Percentiles rank a stretch among this genome's conserved stretches.
Evolutionary conservation across 345 rosid genomes (phyloP).

Genomic region (Excoecaria cochinchinensis): DNA sequence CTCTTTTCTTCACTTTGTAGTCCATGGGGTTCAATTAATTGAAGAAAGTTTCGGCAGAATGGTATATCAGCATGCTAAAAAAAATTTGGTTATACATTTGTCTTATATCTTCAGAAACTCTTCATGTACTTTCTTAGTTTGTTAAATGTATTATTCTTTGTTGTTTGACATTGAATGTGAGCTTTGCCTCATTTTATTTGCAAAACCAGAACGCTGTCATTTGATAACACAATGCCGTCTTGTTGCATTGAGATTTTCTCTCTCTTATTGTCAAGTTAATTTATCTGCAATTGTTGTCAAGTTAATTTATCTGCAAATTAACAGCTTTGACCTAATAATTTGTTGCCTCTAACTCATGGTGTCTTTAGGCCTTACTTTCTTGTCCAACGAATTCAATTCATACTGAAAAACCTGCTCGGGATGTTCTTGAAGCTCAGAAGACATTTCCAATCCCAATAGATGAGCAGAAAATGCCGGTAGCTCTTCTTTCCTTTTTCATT

Average conservation of each 20-base stretch:
- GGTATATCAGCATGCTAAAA: background rate
- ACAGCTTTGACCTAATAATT: background rate
- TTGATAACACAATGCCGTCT: background rate
- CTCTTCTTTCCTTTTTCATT: constrained; percentile 10
- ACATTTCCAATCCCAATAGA: constrained; percentile 56
- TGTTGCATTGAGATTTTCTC: background rate
- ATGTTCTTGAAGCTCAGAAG: constrained; percentile 51
- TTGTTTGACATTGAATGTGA: no score
- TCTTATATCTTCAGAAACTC: background rate
- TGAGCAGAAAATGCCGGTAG: constrained; percentile 51
- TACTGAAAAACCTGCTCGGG: constrained; percentile 52
- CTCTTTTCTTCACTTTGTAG: background rate
- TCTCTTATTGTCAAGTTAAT: background rate
- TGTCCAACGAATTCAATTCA: constrained; percentile 66
- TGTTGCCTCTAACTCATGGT: background rate
- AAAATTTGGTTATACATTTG: background rate
- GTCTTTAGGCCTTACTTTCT: constrained; percentile 52
- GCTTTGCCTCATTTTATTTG: background rate
- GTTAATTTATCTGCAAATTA: background rate
- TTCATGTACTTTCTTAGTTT: no score
- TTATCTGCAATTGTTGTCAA: no score
- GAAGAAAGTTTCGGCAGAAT: background rate
- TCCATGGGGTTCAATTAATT: background rate
- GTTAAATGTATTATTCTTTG: no score
- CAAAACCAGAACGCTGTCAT: background rate